These are phyloP conservation scores for Artemisia annua DNA, from an alignment of 129 eudicot genomes.

Conservation along the genomic window DNA sequence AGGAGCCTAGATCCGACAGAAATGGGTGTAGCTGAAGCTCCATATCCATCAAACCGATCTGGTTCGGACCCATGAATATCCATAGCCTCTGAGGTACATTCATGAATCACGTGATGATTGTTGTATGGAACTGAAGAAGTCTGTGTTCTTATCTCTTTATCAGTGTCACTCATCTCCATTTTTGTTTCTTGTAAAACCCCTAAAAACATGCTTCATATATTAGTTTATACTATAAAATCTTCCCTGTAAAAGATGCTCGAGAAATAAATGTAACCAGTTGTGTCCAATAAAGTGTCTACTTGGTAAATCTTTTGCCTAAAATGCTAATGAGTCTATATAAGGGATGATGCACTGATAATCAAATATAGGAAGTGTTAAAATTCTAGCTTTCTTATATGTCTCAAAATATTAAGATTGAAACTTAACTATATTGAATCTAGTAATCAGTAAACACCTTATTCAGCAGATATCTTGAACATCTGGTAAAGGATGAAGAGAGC, in stretches of 20 bases:
- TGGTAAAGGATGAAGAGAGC: background rate
- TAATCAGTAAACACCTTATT: background rate
- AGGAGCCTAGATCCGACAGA: conserved; percentile 58
- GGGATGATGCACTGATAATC: background rate
- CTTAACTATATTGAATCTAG: conserved; percentile 4
- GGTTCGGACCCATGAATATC: conserved; percentile 37
- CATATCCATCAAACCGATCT: conserved; percentile 38
- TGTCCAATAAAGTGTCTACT: too few relatives aligned
- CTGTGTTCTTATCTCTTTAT: conserved; percentile 57
- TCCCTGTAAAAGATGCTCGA: background rate
- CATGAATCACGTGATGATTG: conserved; percentile 31
- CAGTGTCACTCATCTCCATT: conserved; percentile 55
- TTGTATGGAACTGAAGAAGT: conserved; percentile 32
- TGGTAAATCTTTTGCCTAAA: too few relatives aligned
- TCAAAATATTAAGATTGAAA: background rate
- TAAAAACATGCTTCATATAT: conserved; percentile 22
- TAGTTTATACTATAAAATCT: background rate
- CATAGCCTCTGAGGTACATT: conserved; percentile 35
- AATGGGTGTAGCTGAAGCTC: conserved; percentile 41
- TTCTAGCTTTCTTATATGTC: background rate
- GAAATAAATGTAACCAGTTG: too few relatives aligned
- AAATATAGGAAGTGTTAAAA: background rate
- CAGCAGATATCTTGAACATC: background rate
- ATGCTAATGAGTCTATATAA: too few relatives aligned
- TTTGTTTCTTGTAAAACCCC: conserved; percentile 34